Percentiles rank a stretch among this genome's conserved stretches.
These are phyloP conservation scores for Naganishia liquefaciens DNA, from an alignment of 1,284 basidiomycete genomes.

Conservation along the genomic window DNA sequence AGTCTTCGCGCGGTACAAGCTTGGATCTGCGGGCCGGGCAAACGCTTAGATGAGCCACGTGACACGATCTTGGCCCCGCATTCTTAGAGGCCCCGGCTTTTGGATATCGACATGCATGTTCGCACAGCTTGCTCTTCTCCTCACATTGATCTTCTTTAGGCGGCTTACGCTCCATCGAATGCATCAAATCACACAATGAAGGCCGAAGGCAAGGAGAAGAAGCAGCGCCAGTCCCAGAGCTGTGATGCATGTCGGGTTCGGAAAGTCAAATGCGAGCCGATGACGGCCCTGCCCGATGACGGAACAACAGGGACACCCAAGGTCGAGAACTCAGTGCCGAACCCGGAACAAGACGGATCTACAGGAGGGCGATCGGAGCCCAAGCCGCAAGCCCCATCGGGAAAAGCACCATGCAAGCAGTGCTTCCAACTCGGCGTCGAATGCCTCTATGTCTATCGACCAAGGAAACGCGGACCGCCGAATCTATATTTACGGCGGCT, in stretches of 20 bases:
- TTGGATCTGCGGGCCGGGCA: no score
- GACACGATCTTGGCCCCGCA: no score
- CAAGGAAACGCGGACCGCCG: constrained; percentile 84
- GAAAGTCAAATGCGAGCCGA: constrained; percentile 29
- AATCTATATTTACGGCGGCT: constrained; percentile 65
- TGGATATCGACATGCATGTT: no score
- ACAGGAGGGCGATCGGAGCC: neutral
- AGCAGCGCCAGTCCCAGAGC: constrained; percentile 26
- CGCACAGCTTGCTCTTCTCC: neutral
- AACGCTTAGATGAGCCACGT: no score
- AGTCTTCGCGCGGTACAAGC: no score
- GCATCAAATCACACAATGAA: constrained; percentile 2
- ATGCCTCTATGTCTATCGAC: constrained; percentile 80
- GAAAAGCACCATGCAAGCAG: constrained; percentile 26
- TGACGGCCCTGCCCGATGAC: neutral
- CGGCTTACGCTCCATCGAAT: neutral
- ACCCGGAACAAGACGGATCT: neutral
- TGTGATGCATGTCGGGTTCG: constrained; percentile 31
- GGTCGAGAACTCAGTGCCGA: neutral
- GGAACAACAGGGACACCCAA: neutral
- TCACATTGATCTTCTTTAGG: neutral
- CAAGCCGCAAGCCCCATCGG: neutral
- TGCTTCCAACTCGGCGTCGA: constrained; percentile 26
- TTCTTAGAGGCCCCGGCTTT: no score
- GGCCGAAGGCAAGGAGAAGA: constrained; percentile 20